Evolutionary conservation across 192 early-diverging fungal species (phyloP), one percentile per base, ranked within the genome.

Genomic region (Backusella tuberculispora): DNA sequence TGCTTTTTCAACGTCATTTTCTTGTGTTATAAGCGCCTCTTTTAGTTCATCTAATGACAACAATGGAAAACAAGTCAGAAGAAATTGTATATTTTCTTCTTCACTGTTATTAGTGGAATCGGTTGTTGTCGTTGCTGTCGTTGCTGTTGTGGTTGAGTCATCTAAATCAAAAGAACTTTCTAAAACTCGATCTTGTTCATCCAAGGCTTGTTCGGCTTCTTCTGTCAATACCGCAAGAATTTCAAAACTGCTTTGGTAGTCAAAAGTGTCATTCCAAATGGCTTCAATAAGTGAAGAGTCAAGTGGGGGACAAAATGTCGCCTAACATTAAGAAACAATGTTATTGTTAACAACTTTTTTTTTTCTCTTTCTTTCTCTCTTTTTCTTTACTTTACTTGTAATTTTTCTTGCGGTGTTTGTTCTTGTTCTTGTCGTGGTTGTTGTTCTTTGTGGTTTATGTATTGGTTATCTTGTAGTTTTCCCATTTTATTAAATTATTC

Each of bases 381-480:
- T 38, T 21, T 17, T 46, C 29, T 9, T 56, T 15, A 37, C 26
- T 19, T 40, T 42, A 40, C 12, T 53, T 60, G 53, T 26, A 60
- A 26, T 13, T 10, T 12, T 60, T 60, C 21, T 26, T 60, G 53
- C 4, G 53, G 47, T 40, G 14, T 14, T 69, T 75, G n/a, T 6
- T 56, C 1, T 19, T 42, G 29, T 10, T 8, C 3, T 56, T 56
- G 9, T 21, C 24, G 50, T 12, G 50, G 47, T 40, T 4, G 12
- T 63, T 75, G n/a, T 6, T 56, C 1, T 37, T 42, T 34, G 29
- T 34, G 2, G 6, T 50, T 48, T 17, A 42, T 67, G 9, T 72
- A 77, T 43, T 73, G 76, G 44, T 77, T 72, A 53, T 77, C 76
- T 72, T 77, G 70, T 29, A 77, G 19, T 72, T 64, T 66, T 34